Percentiles rank a stretch among this genome's conserved stretches.
These are phyloP conservation scores for Yamadazyma sp. DNA, from an alignment of 805 yeast genomes.

Conservation along the genomic window DNA sequence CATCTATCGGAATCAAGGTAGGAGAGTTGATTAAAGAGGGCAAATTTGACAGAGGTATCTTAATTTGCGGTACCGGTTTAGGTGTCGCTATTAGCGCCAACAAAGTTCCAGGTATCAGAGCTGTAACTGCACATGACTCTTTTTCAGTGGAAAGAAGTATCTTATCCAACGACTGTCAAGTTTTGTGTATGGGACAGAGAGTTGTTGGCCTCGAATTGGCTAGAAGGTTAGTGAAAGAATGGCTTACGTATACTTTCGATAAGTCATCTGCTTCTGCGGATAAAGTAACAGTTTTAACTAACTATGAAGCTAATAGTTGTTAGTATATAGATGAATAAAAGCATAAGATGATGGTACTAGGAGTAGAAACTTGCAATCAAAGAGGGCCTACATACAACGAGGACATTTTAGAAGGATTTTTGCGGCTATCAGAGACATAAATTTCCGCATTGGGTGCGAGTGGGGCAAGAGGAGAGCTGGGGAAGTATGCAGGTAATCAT, in stretches of 20 bases:
- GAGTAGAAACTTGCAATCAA: not conserved
- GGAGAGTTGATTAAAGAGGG: conserved; percentile 41
- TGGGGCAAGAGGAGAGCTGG: too few relatives aligned
- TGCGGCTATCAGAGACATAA: too few relatives aligned
- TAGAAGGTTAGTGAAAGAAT: conserved; percentile 42
- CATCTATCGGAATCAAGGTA: conserved; percentile 43
- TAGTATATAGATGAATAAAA: not conserved
- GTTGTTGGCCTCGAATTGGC: conserved; percentile 47
- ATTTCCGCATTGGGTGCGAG: too few relatives aligned
- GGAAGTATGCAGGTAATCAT: too few relatives aligned
- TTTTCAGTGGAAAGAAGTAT: conserved; percentile 48
- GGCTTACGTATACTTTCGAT: conserved; percentile 45
- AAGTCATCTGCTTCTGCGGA: conserved; percentile 39
- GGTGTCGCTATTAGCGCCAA: conserved; percentile 51
- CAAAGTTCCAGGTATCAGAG: conserved; percentile 47
- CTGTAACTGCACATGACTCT: conserved; percentile 49
- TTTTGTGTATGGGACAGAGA: conserved; percentile 49
- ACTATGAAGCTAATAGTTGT: conserved; percentile 21
- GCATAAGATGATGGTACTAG: not conserved
- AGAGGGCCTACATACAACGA: too few relatives aligned
- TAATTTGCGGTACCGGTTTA: conserved; percentile 50
- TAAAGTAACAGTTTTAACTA: conserved; percentile 34
- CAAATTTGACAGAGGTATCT: conserved; percentile 45
- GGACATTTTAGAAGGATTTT: too few relatives aligned
- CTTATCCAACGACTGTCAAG: conserved; percentile 43